Percentiles rank a stretch among this genome's conserved stretches.
phyloP scores from a whole-genome alignment of 208 protist species.

The Leptomonas pyrrhocoris region DNA sequence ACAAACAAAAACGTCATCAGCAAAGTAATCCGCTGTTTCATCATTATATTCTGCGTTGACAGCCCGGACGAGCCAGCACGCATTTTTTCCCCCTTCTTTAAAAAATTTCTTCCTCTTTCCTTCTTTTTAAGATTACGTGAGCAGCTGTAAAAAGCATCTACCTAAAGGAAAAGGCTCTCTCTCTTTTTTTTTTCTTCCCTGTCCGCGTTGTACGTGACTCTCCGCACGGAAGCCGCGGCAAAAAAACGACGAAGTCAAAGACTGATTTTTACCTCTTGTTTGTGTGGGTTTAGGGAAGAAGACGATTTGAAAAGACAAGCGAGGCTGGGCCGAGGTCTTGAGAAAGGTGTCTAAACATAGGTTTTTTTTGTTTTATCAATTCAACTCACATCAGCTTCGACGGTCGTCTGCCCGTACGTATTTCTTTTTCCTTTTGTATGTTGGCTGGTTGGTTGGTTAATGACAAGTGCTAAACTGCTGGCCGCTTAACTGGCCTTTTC shows the following conservation, averaged over 20 bases:
- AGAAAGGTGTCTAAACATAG: too few relatives aligned
- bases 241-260: neutral
- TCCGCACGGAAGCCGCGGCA: too few relatives aligned
- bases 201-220: neutral
- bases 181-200: conserved; percentile 3
- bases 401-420: too few relatives aligned
- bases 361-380: neutral
- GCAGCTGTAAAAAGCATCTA: too few relatives aligned
- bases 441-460: neutral
- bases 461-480: neutral
- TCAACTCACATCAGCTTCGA: neutral
- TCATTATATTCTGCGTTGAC: neutral
- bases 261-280: neutral
- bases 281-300: too few relatives aligned
- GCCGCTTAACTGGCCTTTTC: too few relatives aligned
- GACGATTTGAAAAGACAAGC: too few relatives aligned
- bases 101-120: too few relatives aligned
- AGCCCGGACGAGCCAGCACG: neutral
- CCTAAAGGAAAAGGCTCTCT: too few relatives aligned
- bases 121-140: neutral
- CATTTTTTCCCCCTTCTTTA: too few relatives aligned
- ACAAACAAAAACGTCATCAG: neutral
- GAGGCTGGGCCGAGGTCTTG: too few relatives aligned
- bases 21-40: neutral
- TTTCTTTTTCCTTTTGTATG: too few relatives aligned